phyloP scores from a whole-genome alignment of 1,284 basidiomycete genomes.

The Meira miltonrushii region DNA sequence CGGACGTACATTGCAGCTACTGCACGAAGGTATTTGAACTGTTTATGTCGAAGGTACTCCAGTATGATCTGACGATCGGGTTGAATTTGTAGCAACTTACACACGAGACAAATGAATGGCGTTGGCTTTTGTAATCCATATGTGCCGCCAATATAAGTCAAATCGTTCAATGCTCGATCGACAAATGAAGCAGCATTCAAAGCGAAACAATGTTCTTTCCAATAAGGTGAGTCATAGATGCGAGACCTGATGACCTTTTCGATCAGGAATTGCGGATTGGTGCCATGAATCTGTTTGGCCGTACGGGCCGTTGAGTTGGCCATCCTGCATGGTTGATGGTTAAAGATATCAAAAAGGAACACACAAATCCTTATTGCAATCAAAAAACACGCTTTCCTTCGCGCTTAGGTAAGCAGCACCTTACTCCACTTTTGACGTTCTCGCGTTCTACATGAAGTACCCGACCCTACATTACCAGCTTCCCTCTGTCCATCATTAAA shows the following conservation, averaged over 20 bases:
- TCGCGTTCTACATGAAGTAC: too few relatives aligned
- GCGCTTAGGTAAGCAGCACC: too few relatives aligned
- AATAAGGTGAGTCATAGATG: constrained; percentile 90
- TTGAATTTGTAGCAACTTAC: constrained; percentile 93
- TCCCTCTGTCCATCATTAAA: too few relatives aligned
- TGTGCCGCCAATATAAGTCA: constrained; percentile 78
- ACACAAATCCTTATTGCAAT: too few relatives aligned
- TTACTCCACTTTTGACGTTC: too few relatives aligned
- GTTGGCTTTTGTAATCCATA: constrained; percentile 37
- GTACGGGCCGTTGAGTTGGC: constrained; percentile 82
- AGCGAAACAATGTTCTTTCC: constrained; percentile 71
- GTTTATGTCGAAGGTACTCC: constrained; percentile 88
- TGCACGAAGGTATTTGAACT: constrained; percentile 97
- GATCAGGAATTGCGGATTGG: constrained; percentile 81
- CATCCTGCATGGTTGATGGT: constrained; percentile 53
- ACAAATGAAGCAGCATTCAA: constrained; percentile 76
- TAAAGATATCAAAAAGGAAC: too few relatives aligned
- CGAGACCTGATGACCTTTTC: constrained; percentile 93
- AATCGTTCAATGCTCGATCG: constrained; percentile 73
- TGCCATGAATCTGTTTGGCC: constrained; percentile 81
- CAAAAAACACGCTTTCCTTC: too few relatives aligned
- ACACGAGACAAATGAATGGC: constrained; percentile 71
- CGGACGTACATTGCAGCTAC: constrained; percentile 90
- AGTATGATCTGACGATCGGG: constrained; percentile 92
- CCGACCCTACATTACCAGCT: too few relatives aligned